Evolutionary conservation across 768 basidiomycete genomes (phyloP), one percentile per base, ranked within the genome.

Genomic region (Piloderma croceum): DNA sequence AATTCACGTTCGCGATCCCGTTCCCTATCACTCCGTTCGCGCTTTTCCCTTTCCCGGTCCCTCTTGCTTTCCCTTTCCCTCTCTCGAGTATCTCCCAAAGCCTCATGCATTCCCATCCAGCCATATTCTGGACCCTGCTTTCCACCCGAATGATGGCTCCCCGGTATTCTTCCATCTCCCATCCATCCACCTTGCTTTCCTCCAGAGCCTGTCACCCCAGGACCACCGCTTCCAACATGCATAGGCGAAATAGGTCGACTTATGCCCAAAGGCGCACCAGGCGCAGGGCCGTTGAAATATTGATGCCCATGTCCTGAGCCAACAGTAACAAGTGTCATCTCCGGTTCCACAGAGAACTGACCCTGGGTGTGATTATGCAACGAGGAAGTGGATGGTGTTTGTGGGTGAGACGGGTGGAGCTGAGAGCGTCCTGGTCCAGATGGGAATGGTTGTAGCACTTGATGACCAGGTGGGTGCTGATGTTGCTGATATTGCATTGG

Each of bases 311-410:
- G 34, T 62, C 59, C 24, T 60, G 61, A 4, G 48, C 42, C 43
- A 51, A 40, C 24, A 61, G 59, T 2, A 48, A 52, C 43, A 59
- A 60, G 36, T 57, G 41, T 3, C 53, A 51, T 34, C 46, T 46
- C 34, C 50, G 54, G 5, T 45, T 24, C 6, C 51, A 57, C 1
- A 48, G 50, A 32, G 57, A 42, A 37, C 58, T 56, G 6, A 65
- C 67, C 47, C 60, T 54, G 12, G 60, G 59, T 32, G 48, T 33
- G 12, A 63, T 64, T 47, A 63, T 58, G 68, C 69, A 65, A 18
- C 53, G 48, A 24, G 64, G 64, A 46, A 64, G 64, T 13, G 47
- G 41, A 36, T 62, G 64, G 6, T 48, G 49, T n/a, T 45, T 39
- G 25, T 50, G 44, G 31, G 46, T 42, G 31, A 36, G 25, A 11